Percentiles rank a stretch among this genome's conserved stretches.
These are phyloP conservation scores for Nakaseomyces bracarensis DNA, from an alignment of 1,139 yeast species.

Conservation along the genomic window DNA sequence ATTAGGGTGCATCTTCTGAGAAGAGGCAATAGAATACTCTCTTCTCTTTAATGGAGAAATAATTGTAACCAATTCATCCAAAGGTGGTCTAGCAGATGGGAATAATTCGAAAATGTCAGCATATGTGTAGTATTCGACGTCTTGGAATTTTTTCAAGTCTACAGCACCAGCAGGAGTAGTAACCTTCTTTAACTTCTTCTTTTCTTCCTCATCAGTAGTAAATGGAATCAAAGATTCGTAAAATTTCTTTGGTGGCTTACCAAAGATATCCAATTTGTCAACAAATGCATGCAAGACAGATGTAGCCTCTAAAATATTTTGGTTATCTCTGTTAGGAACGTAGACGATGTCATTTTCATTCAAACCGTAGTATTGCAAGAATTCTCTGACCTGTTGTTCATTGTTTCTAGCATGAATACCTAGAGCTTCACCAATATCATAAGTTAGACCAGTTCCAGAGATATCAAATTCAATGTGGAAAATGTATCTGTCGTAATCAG, in stretches of 20 bases:
- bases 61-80: slow-evolving; percentile 60
- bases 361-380: slow-evolving; percentile 64
- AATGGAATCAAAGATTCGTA: slow-evolving; percentile 71
- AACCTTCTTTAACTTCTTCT: slow-evolving; percentile 50
- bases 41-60: slow-evolving; percentile 90
- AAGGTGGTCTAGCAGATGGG: slow-evolving; percentile 73
- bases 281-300: slow-evolving; percentile 73
- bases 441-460: slow-evolving; percentile 82
- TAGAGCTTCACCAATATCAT: slow-evolving; percentile 92
- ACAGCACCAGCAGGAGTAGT: slow-evolving; percentile 78
- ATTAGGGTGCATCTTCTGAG: slow-evolving; percentile 85
- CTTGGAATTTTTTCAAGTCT: slow-evolving; percentile 77
- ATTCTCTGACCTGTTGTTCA: slow-evolving; percentile 52
- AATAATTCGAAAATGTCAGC: slow-evolving; percentile 77
- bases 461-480: slow-evolving; percentile 95
- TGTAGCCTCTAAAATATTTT: slow-evolving; percentile 53
- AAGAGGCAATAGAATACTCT: slow-evolving; percentile 97
- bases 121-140: slow-evolving; percentile 71
- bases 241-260: slow-evolving; percentile 93
- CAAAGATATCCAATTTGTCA: slow-evolving; percentile 80
- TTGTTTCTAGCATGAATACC: slow-evolving; percentile 92
- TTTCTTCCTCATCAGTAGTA: slow-evolving; percentile 65
- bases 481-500: slow-evolving; percentile 83
- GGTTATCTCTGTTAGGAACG: slow-evolving; percentile 62
- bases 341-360: slow-evolving; percentile 56